Base-by-base conservation (phyloP, 495 filamentous ascomycete genomes). In the Chlorociboria aeruginascens region DNA sequence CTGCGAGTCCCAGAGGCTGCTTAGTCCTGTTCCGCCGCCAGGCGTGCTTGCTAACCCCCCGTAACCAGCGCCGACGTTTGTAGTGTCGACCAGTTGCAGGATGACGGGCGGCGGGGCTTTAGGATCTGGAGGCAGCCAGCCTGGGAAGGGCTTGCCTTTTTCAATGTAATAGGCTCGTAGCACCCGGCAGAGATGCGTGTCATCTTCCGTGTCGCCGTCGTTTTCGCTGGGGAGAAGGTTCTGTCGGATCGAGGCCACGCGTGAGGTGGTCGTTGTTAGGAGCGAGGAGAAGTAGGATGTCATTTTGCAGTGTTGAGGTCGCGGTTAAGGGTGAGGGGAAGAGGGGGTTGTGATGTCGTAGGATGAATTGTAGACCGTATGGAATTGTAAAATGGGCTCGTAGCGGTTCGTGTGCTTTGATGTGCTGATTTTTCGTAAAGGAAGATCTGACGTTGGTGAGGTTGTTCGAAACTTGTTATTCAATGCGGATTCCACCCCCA, bases 121-220 rank as follows among this genome's bases (percentile, higher is more conserved):
- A 4, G 89, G 88, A 55, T 88, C 86, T 11, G 83, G 85, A 25
- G 85, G 88, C 9, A 98, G 83, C 92, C 92, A 98, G 50, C 69
- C 64, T 7, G 92, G 92, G 59, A 87, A 87, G 0, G 83, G 76
- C 12, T 81, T 78, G 52, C 81, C 81, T 57, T 93, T 93, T 61
- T 97, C 92, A 32, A 68, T 78, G 69, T 98, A 98, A 72, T 97
- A 95, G 48, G 79, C 83, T 44, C 92, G 84, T n/a, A 98, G 79
- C 11, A 94, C 89, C 60, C 89, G 84, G 66, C 86, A 90, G 60
- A 98, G 81, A 67, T 95, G 88, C 1, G 88, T 89, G 69, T 92
- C 84, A 67, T 95, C 89, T 67, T 93, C 88, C 48, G 87, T 92
- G 59, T 96, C 89, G 52, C 85, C 85, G 67, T 95, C 89, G 48